phyloP scores from a whole-genome alignment of 345 rosid genomes.

The Gynandropsis gynandra region DNA sequence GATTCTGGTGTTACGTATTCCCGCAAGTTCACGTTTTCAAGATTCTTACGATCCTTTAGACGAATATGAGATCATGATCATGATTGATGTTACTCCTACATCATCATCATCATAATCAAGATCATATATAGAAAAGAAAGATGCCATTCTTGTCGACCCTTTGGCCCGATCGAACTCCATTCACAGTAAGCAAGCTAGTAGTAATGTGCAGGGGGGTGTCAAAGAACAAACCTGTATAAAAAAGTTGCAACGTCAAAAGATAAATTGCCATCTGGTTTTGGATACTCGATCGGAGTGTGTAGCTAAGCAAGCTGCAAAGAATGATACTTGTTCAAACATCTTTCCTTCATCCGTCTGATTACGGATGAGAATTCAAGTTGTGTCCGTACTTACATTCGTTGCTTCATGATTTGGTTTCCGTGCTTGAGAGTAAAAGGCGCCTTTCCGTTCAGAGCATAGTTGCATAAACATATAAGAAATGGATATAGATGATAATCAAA shows the following conservation, averaged over 20 bases:
- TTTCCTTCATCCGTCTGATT: too few relatives aligned
- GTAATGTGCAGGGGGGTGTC: background rate
- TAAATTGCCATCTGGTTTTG: constrained; percentile 78
- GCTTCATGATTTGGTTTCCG: constrained; percentile 91
- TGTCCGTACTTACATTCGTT: constrained; percentile 50
- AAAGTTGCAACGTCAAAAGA: constrained; percentile 89
- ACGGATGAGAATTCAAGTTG: background rate
- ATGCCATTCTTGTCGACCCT: background rate
- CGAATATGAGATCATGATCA: constrained; percentile 83
- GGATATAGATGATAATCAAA: constrained; percentile 4
- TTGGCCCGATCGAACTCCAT: background rate
- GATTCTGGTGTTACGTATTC: constrained; percentile 82
- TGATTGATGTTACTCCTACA: constrained; percentile 94
- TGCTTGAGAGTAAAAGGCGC: constrained; percentile 70
- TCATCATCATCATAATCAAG: background rate
- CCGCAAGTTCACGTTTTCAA: constrained; percentile 68
- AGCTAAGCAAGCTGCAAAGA: constrained; percentile 54
- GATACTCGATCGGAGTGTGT: constrained; percentile 62
- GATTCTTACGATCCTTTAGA: constrained; percentile 58
- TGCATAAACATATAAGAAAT: constrained; percentile 32
- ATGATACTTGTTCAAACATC: too few relatives aligned
- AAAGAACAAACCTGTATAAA: constrained; percentile 62
- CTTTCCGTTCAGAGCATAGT: constrained; percentile 74
- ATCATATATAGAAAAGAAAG: background rate
- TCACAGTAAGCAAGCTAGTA: too few relatives aligned